Base-by-base conservation (phyloP, 2,329 filamentous ascomycete species). In the Venturia pyrina region DNA sequence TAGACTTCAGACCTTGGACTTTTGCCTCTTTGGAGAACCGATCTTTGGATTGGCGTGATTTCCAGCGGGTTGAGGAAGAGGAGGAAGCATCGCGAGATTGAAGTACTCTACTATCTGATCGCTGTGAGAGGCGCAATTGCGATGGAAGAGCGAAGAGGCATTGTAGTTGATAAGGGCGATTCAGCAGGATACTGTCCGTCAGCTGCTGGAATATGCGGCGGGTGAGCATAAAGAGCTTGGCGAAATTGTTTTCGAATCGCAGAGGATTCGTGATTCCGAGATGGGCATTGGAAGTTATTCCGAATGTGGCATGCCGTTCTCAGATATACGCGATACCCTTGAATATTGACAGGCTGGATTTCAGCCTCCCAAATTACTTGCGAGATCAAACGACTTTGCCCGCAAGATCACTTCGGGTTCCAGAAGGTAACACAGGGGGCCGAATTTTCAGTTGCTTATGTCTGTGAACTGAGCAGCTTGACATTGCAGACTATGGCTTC, bases 1-100 rank as follows among this genome's bases (percentile, higher is more conserved):
- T 86, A 71, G 91, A 96, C 77, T 93, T 97, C 66, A 97, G 79
- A 0, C 88, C 88, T 70, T 89, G 83, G 1, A 96, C 86, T 72
- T 87, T 89, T 59, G 95, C 93, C 71, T 89, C 85, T 66, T 85
- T 85, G 0, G 89, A 85, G 74, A 87, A 96, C 21, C 77, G 78
- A 78, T 99, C 95, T 50, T 78, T 83, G 48, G 80, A 80, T 73
- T 97, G 93, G 24, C 95, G 88, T 64, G 83, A 82, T 75, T 91
- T 91, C 95, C 95, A 99, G 76, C 87, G 81, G 63, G 85, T 89
- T 1, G 88, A 91, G 2, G 90, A 92, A 0, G 74, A 75, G 37
- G 59, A 41, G n/a, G 60, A 62, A 40, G 60, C 60, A 48, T 34
- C 1, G 17, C 40, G 60, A 40, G 19, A 62, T 7, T 48, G 60